Evolutionary conservation across 2,329 filamentous ascomycete species (phyloP).

Genomic region (Botrytis sinoallii): DNA sequence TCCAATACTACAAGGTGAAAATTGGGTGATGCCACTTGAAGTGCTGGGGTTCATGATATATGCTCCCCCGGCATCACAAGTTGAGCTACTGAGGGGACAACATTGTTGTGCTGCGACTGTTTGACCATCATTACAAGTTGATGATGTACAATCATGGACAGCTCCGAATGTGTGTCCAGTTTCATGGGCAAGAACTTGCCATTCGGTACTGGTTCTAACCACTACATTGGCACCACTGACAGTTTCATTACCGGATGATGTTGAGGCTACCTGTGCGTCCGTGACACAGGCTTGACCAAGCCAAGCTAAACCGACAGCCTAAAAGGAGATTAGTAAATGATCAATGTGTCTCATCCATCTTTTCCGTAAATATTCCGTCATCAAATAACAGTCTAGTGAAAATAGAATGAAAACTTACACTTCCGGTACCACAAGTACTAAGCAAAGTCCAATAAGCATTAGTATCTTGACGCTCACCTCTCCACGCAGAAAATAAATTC

Average conservation of each 20-base stretch:
- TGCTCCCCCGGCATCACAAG: constrained; percentile 71
- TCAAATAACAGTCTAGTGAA: background rate
- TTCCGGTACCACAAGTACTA: constrained; percentile 68
- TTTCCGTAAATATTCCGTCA: background rate
- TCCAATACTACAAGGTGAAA: constrained; percentile 85
- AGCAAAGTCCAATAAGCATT: constrained; percentile 93
- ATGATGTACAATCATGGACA: constrained; percentile 80
- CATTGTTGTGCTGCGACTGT: constrained; percentile 62
- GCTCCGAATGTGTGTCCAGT: constrained; percentile 93
- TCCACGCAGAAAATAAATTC: constrained; percentile 86
- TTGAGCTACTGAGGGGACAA: constrained; percentile 69
- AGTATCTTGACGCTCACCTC: constrained; percentile 69
- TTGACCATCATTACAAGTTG: constrained; percentile 63
- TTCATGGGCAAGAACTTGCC: constrained; percentile 96
- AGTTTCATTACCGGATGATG: constrained; percentile 58
- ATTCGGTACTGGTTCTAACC: constrained; percentile 76
- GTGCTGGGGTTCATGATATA: constrained; percentile 98
- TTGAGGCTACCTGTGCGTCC: constrained; percentile 53
- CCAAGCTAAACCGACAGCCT: constrained; percentile 88
- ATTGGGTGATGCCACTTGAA: constrained; percentile 65
- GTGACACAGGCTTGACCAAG: constrained; percentile 77
- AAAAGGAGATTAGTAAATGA: background rate
- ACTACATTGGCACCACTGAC: constrained; percentile 89
- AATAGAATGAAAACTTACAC: constrained; percentile 34
- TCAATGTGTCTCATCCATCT: background rate